These are phyloP conservation scores for Trypanosoma caninum DNA, from an alignment of 208 protist genomes.

Conservation along the genomic window DNA sequence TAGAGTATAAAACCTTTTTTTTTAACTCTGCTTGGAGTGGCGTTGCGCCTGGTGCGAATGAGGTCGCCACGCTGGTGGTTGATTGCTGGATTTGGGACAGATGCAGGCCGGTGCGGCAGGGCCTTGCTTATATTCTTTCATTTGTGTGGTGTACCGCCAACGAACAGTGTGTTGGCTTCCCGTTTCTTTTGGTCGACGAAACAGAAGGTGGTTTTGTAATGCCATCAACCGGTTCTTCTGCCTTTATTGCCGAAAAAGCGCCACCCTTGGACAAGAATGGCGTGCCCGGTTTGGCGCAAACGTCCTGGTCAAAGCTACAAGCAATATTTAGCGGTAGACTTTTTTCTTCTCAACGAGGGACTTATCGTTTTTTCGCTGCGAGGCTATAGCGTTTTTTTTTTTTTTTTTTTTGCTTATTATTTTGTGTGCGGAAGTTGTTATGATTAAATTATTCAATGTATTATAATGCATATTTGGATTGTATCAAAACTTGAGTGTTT, in stretches of 20 bases:
- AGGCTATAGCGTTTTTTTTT: constrained; percentile 9
- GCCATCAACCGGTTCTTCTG: neutral
- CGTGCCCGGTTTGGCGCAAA: neutral
- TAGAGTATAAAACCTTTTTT: neutral
- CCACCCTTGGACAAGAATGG: neutral
- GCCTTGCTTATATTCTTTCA: constrained; percentile 36
- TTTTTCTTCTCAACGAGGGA: constrained; percentile 20
- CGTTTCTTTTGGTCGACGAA: constrained; percentile 64
- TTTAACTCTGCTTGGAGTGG: constrained; percentile 8
- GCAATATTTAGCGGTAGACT: neutral
- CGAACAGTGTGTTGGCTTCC: constrained; percentile 62
- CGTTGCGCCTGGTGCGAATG: neutral
- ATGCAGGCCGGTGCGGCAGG: constrained; percentile 2
- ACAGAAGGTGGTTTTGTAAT: constrained; percentile 35
- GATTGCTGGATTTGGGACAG: constrained; percentile 30
- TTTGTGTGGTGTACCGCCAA: constrained; percentile 46
- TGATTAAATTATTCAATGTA: too few relatives aligned
- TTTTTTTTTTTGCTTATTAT: constrained; percentile 1
- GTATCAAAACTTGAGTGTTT: too few relatives aligned
- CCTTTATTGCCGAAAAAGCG: neutral
- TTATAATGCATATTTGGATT: too few relatives aligned
- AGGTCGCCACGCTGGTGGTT: constrained; percentile 31
- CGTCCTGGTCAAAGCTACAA: constrained; percentile 21
- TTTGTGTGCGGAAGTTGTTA: neutral
- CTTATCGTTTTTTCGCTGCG: constrained; percentile 10